Evolutionary conservation across 164 flowering plant species (phyloP).

Genomic region (Macadamia integrifolia): DNA sequence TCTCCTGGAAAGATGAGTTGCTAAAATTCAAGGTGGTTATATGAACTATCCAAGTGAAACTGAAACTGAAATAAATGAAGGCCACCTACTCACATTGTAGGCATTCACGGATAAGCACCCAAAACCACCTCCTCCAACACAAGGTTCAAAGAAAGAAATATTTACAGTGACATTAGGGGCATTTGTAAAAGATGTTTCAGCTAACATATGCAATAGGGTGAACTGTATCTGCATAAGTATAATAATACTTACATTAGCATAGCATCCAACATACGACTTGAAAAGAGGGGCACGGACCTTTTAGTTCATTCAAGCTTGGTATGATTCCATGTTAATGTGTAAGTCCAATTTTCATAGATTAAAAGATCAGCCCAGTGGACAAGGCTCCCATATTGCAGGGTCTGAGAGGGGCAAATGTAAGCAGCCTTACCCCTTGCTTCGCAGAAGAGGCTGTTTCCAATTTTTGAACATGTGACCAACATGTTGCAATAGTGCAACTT

Average conservation of each 20-base stretch:
- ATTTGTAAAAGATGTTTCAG: slow-evolving; percentile 60
- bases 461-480: too few species aligned
- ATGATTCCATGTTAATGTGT: not conserved
- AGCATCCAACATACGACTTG: not conserved
- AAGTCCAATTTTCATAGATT: not conserved
- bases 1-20: not conserved
- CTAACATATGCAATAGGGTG: slow-evolving; percentile 80
- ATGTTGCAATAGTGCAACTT: too few species aligned
- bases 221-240: slow-evolving; percentile 62
- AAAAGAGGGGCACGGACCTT: not conserved
- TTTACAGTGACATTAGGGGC: slow-evolving; percentile 52
- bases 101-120: slow-evolving; percentile 58
- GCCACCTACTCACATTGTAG: slow-evolving; percentile 88
- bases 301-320: not conserved
- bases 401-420: too few species aligned
- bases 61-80: not conserved
- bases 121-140: slow-evolving; percentile 69
- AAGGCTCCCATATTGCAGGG: too few species aligned
- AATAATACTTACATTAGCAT: slow-evolving; percentile 8
- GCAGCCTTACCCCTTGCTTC: too few species aligned
- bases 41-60: not conserved
- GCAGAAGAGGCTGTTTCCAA: too few species aligned
- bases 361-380: not conserved
- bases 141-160: slow-evolving; percentile 74
- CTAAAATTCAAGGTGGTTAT: not conserved